Evolutionary conservation across 202 grass and related monocot genomes (phyloP), one percentile per base, ranked within the genome.

Genomic region (Schoenoplectus triqueter): DNA sequence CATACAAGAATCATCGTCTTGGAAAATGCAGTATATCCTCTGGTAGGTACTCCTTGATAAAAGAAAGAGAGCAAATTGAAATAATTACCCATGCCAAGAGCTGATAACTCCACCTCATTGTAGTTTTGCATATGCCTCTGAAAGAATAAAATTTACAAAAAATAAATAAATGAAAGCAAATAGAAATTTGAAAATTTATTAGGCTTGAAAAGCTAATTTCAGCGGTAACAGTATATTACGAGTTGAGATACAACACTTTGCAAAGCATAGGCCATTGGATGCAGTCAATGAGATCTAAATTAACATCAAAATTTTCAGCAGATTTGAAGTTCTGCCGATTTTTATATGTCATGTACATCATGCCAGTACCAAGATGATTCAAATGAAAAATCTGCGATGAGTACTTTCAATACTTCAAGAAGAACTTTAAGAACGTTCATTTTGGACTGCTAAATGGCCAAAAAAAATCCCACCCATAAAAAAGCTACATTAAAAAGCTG

Each of bases 91-190:
- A 98, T 98, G 17, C 92, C 95, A 10, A 98, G 84, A 62, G 91
- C 92, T 49, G 95, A 95, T 10, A 98, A 83, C 72, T 98, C 95
- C 17, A 98, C 88, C 87, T 98, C 95, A 31, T 95, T 85, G 45
- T 98, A 87, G 64, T 93, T 94, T 80, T 95, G 95, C 91, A 97
- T 95, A 21, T 98, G 94, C 87, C 92, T 95, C 92, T 98, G 89
- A 84, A 89, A 2, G 74, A 64, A 0, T n/a, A 91, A 5, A 10
- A 87, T 22, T 57, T 1, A 68, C 48, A 47, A 64, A 40, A 74
- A 40, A 63, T 17, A 15, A 31, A 0, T 62, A 62, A 62, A 62
- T 60, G 11, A 11, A 78, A 59, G 41, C 14, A 79, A 78, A 78
- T 78, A 61, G 4, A 81, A 71, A 20, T 51, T 81, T 47, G 14